A percentile compares a stretch with the other conserved stretches of the same genome.
phyloP scores from a whole-genome alignment of 148 eudicot species.

The Talinum fruticosum region DNA sequence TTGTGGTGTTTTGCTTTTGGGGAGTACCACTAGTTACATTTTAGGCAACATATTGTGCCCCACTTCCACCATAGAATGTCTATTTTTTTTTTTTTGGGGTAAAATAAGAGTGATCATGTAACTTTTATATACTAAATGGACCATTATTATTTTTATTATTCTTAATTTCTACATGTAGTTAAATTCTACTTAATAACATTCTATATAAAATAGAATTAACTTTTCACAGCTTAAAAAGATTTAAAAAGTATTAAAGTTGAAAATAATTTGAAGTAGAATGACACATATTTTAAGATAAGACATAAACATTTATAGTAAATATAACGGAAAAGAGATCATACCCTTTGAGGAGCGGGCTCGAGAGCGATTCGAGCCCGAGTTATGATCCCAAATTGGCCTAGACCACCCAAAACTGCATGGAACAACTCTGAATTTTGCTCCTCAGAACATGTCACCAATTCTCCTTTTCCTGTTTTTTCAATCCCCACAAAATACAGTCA shows the following conservation, averaged over 20 bases:
- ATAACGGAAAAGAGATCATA: slow-evolving; percentile 18
- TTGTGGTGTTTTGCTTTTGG: background rate
- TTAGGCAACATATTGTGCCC: background rate
- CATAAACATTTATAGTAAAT: too few relatives aligned
- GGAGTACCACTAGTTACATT: background rate
- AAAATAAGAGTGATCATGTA: background rate
- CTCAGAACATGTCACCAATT: slow-evolving; percentile 60
- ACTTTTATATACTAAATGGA: background rate
- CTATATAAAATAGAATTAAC: background rate
- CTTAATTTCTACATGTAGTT: background rate
- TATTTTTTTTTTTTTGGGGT: background rate
- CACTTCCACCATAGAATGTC: background rate
- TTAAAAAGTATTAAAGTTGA: background rate
- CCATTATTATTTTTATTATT: too few relatives aligned
- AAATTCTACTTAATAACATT: too few relatives aligned
- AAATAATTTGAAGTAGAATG: background rate
- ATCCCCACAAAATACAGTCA: background rate
- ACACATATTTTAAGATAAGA: too few relatives aligned
- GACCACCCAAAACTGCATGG: slow-evolving; percentile 78
- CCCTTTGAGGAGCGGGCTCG: slow-evolving; percentile 84
- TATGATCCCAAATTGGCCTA: slow-evolving; percentile 94
- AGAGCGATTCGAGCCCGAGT: slow-evolving; percentile 88
- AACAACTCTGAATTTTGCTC: slow-evolving; percentile 57
- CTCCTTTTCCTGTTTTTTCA: slow-evolving; percentile 62
- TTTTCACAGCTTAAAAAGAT: background rate